Conservation (phyloP, 805 yeast genomes). For the Maudiozyma turicensis region DNA sequence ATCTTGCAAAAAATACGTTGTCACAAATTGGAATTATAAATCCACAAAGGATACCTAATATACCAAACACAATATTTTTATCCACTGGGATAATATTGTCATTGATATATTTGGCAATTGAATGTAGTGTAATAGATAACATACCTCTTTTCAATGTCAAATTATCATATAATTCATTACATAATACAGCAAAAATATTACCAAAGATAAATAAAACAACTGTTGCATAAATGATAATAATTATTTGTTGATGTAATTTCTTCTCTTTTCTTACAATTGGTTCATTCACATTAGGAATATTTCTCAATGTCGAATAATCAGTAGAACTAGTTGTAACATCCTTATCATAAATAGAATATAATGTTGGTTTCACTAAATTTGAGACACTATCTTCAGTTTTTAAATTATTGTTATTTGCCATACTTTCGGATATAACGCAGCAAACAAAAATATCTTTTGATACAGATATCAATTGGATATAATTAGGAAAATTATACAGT, state of each 20-base stretch:
- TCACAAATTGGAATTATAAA: slow-evolving; percentile 38
- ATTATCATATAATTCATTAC: slow-evolving; percentile 42
- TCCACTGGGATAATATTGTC: background rate
- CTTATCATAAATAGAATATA: slow-evolving; percentile 40
- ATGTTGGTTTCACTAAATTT: slow-evolving; percentile 39
- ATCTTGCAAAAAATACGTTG: slow-evolving; percentile 4
- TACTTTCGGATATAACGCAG: background rate
- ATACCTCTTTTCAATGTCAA: slow-evolving; percentile 44
- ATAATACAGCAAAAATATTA: slow-evolving; percentile 41
- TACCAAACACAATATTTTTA: slow-evolving; percentile 1
- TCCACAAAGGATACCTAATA: slow-evolving; percentile 54
- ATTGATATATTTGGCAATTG: slow-evolving; percentile 3
- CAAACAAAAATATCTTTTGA: background rate
- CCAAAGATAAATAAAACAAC: slow-evolving; percentile 36
- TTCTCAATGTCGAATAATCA: slow-evolving; percentile 2
- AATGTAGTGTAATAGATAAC: slow-evolving; percentile 16
- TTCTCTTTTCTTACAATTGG: background rate
- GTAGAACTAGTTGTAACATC: slow-evolving; percentile 26
- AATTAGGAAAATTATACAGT: no score
- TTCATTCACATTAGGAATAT: background rate
- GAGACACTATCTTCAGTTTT: slow-evolving; percentile 15
- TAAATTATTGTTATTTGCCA: background rate
- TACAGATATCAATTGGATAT: no score
- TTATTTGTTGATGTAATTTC: slow-evolving; percentile 3
- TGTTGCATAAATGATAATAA: slow-evolving; percentile 11